These are phyloP conservation scores for Berberis vulgaris DNA, from an alignment of 164 flowering plant species.

Conservation along the genomic window DNA sequence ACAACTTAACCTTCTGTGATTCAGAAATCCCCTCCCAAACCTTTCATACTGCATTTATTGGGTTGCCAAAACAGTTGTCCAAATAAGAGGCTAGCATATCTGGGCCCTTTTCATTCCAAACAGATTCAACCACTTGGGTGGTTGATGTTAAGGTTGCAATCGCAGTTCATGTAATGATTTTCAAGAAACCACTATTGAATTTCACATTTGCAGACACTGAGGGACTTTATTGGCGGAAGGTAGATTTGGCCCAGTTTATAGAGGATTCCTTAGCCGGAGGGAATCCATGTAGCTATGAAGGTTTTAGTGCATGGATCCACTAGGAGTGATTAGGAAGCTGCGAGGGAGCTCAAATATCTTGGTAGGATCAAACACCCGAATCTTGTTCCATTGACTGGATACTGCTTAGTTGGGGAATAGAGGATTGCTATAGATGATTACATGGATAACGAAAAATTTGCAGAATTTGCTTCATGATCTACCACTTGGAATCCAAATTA, in stretches of 20 bases:
- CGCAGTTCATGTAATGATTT: constrained; percentile 67
- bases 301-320: constrained; percentile 76
- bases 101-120: constrained; percentile 31
- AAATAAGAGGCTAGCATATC: constrained; percentile 63
- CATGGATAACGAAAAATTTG: constrained; percentile 83
- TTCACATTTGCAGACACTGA: constrained; percentile 52
- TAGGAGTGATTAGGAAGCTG: constrained; percentile 72
- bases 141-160: constrained; percentile 82
- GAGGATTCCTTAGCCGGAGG: constrained; percentile 66
- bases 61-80: constrained; percentile 55
- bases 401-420: constrained; percentile 66
- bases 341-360: constrained; percentile 63
- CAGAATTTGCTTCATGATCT: constrained; percentile 75
- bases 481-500: constrained; percentile 55
- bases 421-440: constrained; percentile 79
- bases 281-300: constrained; percentile 74
- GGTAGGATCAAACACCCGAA: constrained; percentile 43
- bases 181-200: constrained; percentile 30
- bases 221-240: too few relatives aligned
- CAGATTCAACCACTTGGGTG: constrained; percentile 81
- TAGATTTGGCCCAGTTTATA: constrained; percentile 5
- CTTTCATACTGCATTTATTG: constrained; percentile 39
- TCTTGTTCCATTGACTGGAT: too few relatives aligned
- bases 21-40: constrained; percentile 27
- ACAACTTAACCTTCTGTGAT: constrained; percentile 57